A percentile compares a stretch with the other conserved stretches of the same genome.
phyloP scores from a whole-genome alignment of 108 stramenopile species.

The Cyclotella choctawhatcheeana region DNA sequence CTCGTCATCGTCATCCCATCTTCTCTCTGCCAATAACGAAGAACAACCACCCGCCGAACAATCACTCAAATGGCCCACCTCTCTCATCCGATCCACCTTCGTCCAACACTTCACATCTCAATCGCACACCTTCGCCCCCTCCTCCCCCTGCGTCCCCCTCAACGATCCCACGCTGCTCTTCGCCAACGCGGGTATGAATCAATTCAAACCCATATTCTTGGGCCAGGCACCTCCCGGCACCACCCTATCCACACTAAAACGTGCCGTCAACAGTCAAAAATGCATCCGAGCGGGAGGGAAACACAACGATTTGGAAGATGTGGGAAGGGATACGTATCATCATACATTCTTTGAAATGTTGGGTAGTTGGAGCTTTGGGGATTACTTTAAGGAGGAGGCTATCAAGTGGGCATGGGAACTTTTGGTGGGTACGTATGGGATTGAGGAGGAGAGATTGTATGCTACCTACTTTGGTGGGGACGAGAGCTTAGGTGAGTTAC shows the following conservation, averaged over 20 bases:
- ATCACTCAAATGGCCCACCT: constrained; percentile 86
- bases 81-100: constrained; percentile 93
- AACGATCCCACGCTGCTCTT: constrained; percentile 99
- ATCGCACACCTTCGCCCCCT: constrained; percentile 73
- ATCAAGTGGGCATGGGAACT: constrained; percentile 95
- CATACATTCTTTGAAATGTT: constrained; percentile 99
- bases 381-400: constrained; percentile 93
- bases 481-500: constrained; percentile 61
- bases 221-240: constrained; percentile 88
- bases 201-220: constrained; percentile 99
- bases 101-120: constrained; percentile 87
- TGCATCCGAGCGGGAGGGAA: constrained; percentile 99
- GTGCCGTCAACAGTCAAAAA: constrained; percentile 96
- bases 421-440: constrained; percentile 88
- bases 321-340: constrained; percentile 98
- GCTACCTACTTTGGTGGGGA: constrained; percentile 99
- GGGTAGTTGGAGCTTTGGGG: constrained; percentile 95
- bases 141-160: constrained; percentile 91
- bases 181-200: constrained; percentile 99
- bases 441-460: constrained; percentile 88
- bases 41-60: too few relatives aligned
- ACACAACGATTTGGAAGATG: constrained; percentile 99
- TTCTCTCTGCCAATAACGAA: too few relatives aligned
- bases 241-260: constrained; percentile 70
- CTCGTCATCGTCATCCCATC: too few relatives aligned